phyloP scores from a whole-genome alignment of 2,329 filamentous ascomycete species.

The Aspergillus sp. region DNA sequence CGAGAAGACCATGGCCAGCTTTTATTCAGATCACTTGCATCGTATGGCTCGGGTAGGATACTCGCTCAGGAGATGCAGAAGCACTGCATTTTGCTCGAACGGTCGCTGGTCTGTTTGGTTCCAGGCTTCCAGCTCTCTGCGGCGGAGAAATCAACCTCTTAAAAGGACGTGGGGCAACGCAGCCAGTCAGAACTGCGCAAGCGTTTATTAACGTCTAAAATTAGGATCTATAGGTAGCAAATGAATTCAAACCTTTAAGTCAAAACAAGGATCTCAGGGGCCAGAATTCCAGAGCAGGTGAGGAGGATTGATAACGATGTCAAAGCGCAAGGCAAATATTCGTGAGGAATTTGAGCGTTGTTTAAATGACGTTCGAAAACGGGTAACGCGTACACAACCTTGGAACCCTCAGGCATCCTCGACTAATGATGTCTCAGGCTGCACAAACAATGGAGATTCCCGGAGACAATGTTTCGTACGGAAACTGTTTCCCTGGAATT shows the following conservation, averaged over 20 bases:
- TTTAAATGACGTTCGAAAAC: neutral
- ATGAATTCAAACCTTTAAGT: neutral
- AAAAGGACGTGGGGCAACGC: conserved; percentile 12
- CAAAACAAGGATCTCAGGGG: no score
- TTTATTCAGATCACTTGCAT: conserved; percentile 14
- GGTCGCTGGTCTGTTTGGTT: conserved; percentile 6
- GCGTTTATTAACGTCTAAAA: neutral
- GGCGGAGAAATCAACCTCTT: conserved; percentile 5
- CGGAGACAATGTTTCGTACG: no score
- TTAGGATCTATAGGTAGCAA: neutral
- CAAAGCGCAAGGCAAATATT: neutral
- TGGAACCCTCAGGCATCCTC: no score
- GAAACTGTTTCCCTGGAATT: no score
- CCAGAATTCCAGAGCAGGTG: no score
- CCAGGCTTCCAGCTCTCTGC: neutral
- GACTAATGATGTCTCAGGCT: no score
- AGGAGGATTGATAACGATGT: neutral
- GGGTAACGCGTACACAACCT: neutral
- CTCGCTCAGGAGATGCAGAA: conserved; percentile 17
- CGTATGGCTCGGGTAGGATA: conserved; percentile 8
- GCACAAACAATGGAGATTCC: no score
- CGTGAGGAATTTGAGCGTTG: neutral
- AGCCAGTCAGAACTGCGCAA: conserved; percentile 1
- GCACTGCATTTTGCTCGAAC: conserved; percentile 14
- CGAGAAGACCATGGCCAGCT: conserved; percentile 37